Conservation (phyloP, 805 yeast genomes). For the Barnettozyma pratensis region DNA sequence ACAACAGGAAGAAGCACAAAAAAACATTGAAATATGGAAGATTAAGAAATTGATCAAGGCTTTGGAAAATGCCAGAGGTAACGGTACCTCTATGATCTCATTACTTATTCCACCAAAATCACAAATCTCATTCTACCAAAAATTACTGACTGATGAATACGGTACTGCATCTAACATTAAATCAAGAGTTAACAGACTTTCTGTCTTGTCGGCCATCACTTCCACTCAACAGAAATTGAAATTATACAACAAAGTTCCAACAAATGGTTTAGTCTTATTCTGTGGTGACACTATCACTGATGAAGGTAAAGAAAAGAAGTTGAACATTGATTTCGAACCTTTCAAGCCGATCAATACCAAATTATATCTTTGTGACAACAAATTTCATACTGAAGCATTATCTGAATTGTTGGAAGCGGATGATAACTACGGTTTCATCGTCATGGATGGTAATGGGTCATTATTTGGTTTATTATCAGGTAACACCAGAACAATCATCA, state of each 20-base stretch:
- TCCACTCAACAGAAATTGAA: slow-evolving; percentile 97
- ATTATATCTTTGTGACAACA: slow-evolving; percentile 91
- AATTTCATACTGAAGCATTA: slow-evolving; percentile 96
- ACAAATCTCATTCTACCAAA: slow-evolving; percentile 81
- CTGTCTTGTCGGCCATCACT: slow-evolving; percentile 94
- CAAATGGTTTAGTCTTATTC: slow-evolving; percentile 91
- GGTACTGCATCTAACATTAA: slow-evolving; percentile 98
- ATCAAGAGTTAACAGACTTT: slow-evolving; percentile 93
- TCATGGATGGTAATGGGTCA: slow-evolving; percentile 99
- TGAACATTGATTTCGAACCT: slow-evolving; percentile 96
- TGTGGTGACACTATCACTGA: slow-evolving; percentile 98
- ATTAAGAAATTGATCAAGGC: slow-evolving; percentile 89
- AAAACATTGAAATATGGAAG: slow-evolving; percentile 98
- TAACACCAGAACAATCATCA: slow-evolving; percentile 92
- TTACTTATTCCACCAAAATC: slow-evolving; percentile 93
- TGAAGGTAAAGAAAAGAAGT: slow-evolving; percentile 96
- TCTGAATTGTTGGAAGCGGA: slow-evolving; percentile 92
- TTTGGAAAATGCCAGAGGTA: slow-evolving; percentile 90
- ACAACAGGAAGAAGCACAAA: slow-evolving; percentile 70
- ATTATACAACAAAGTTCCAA: slow-evolving; percentile 83
- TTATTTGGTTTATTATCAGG: slow-evolving; percentile 94
- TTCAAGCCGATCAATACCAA: slow-evolving; percentile 99
- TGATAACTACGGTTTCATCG: slow-evolving; percentile 94
- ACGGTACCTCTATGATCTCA: slow-evolving; percentile 98
- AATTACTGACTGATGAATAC: slow-evolving; percentile 95